phyloP scores from a whole-genome alignment of 768 basidiomycete species.

The Phlebiopsis gigantea region DNA sequence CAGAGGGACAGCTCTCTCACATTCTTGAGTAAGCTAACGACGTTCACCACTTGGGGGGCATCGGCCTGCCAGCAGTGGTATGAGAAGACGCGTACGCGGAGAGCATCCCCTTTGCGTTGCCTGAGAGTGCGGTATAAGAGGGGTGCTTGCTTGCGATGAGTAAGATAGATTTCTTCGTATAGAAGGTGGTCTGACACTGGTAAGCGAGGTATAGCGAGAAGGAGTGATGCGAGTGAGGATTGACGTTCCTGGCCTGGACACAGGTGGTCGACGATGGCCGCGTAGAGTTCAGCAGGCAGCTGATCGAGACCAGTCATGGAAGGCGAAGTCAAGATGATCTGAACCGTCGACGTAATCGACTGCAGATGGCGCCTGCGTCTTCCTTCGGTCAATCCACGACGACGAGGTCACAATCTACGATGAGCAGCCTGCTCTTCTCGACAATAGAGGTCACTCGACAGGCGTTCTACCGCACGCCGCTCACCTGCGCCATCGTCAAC shows the following conservation, averaged over 20 bases:
- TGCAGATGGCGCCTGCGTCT: too few relatives aligned
- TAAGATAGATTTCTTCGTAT: conserved; percentile 53
- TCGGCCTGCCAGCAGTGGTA: conserved; percentile 67
- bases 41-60: conserved; percentile 67
- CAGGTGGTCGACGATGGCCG: conserved; percentile 52
- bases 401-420: conserved; percentile 1
- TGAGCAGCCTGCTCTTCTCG: conserved; percentile 54
- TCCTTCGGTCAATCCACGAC: neutral
- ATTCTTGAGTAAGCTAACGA: conserved; percentile 52
- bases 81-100: conserved; percentile 38
- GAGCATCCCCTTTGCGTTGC: conserved; percentile 23
- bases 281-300: conserved; percentile 66
- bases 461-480: conserved; percentile 61
- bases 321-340: too few relatives aligned
- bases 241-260: conserved; percentile 33
- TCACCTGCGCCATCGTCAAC: conserved; percentile 87
- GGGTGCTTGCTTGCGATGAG: conserved; percentile 44
- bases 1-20: conserved; percentile 51
- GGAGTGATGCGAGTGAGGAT: conserved; percentile 51
- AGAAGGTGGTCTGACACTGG: conserved; percentile 53
- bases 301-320: conserved; percentile 5
- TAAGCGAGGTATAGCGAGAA: conserved; percentile 54
- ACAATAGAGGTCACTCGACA: conserved; percentile 76
- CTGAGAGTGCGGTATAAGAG: conserved; percentile 54
- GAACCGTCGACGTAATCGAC: too few relatives aligned